A percentile compares a stretch with the other conserved stretches of the same genome.
Evolutionary conservation across 306 rosid species (phyloP).

Genomic region (Dicorynia guianensis): DNA sequence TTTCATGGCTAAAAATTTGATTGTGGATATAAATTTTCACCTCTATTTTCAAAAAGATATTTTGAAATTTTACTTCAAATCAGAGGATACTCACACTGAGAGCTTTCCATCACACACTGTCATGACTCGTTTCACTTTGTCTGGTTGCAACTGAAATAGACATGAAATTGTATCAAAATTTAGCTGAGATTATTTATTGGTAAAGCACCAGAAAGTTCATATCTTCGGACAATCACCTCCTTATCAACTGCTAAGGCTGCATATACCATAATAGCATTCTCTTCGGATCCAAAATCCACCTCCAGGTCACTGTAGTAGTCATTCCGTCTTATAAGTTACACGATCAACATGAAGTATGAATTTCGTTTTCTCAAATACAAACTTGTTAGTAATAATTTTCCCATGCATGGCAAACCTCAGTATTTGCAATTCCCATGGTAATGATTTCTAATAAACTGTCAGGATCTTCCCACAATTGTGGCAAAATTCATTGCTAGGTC

Average conservation of each 20-base stretch:
- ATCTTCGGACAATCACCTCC: constrained; percentile 60
- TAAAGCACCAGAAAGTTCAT: constrained; percentile 33
- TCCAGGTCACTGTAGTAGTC: constrained; percentile 74
- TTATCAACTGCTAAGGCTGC: constrained; percentile 78
- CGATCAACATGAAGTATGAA: neutral
- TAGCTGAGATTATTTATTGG: neutral
- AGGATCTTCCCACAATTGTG: neutral
- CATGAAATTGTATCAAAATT: constrained; percentile 38
- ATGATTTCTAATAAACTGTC: neutral
- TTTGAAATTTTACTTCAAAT: neutral
- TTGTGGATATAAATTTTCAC: neutral
- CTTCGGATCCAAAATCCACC: constrained; percentile 72
- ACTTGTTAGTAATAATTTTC: neutral
- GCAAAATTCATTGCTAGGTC: neutral
- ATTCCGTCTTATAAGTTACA: neutral
- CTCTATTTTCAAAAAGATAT: constrained; percentile 4
- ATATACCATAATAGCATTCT: constrained; percentile 71
- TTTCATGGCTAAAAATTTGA: constrained; percentile 7
- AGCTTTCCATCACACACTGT: constrained; percentile 72
- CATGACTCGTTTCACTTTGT: constrained; percentile 83
- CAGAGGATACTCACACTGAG: constrained; percentile 64
- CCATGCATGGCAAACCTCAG: neutral
- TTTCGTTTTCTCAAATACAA: neutral
- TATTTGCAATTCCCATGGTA: neutral
- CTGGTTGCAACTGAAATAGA: constrained; percentile 83